A percentile compares a stretch with the other conserved stretches of the same genome.
Conservation (phyloP, 169 alveolate species). For the Plasmodium billcollinsi region DNA sequence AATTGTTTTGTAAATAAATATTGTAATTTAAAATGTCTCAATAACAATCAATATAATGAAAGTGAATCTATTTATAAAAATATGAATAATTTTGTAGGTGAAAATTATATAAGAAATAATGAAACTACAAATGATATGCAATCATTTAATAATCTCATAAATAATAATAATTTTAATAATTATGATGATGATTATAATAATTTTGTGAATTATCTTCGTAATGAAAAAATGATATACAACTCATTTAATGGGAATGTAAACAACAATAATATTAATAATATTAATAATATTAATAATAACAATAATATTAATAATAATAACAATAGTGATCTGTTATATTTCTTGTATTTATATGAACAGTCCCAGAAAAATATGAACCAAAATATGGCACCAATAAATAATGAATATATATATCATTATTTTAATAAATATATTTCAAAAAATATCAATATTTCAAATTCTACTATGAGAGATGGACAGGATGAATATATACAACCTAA, state of each 20-base stretch:
- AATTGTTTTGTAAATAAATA: too few relatives aligned
- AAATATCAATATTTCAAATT: neutral
- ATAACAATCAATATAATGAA: neutral
- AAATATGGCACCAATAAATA: too few relatives aligned
- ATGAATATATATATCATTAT: neutral
- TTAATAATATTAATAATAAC: neutral
- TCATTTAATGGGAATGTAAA: too few relatives aligned
- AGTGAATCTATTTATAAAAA: neutral
- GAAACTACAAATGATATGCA: neutral
- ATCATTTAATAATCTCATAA: too few relatives aligned
- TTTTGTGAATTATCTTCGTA: too few relatives aligned
- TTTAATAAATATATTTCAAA: neutral
- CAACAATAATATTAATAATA: too few relatives aligned
- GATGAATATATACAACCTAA: neutral
- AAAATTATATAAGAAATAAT: neutral
- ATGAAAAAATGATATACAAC: too few relatives aligned
- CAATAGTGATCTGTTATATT: neutral
- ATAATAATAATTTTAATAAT: too few relatives aligned
- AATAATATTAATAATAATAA: neutral
- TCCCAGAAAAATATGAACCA: neutral
- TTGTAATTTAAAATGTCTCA: too few relatives aligned
- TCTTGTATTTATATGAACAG: conserved; percentile 2
- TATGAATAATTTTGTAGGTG: neutral
- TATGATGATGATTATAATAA: too few relatives aligned
- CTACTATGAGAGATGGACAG: neutral